These are phyloP conservation scores for Diplodia corticola DNA, from an alignment of 2,329 filamentous ascomycete species.

Conservation along the genomic window DNA sequence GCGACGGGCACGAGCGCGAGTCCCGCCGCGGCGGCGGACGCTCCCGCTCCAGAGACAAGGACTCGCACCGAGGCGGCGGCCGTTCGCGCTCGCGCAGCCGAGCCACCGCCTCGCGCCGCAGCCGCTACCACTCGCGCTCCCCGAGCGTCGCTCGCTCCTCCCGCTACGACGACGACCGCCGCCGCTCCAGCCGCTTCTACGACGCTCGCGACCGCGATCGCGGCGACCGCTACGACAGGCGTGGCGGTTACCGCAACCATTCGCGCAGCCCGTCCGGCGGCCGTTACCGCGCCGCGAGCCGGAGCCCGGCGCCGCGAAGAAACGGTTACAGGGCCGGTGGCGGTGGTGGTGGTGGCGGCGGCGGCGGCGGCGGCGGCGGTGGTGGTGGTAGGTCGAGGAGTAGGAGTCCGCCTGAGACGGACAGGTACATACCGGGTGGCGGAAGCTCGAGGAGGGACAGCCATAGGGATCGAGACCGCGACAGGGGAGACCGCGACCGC, in stretches of 20 bases:
- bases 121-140: constrained; percentile 27
- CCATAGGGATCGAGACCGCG: constrained; percentile 31
- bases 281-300: constrained; percentile 20
- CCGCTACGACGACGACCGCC: constrained; percentile 29
- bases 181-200: constrained; percentile 27
- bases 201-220: constrained; percentile 28
- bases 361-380: too few relatives aligned
- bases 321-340: constrained; percentile 21
- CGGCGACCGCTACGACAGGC: background rate
- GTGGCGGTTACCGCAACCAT: constrained; percentile 1
- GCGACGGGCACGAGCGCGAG: constrained; percentile 31
- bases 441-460: constrained; percentile 31
- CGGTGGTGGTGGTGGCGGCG: too few relatives aligned
- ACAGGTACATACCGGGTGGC: constrained; percentile 39
- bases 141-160: constrained; percentile 29
- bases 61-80: constrained; percentile 28
- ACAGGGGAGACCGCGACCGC: constrained; percentile 36
- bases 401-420: constrained; percentile 40
- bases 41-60: constrained; percentile 15
- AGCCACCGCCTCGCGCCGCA: background rate
- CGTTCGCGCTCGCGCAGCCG: constrained; percentile 36
- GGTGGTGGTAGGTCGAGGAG: constrained; percentile 25
- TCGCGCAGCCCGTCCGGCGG: constrained; percentile 10
- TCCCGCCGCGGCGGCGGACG: constrained; percentile 25
- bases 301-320: constrained; percentile 31